Evolutionary conservation across 768 basidiomycete species (phyloP), one percentile per base, ranked within the genome.

Genomic region (Lactarius sp.): DNA sequence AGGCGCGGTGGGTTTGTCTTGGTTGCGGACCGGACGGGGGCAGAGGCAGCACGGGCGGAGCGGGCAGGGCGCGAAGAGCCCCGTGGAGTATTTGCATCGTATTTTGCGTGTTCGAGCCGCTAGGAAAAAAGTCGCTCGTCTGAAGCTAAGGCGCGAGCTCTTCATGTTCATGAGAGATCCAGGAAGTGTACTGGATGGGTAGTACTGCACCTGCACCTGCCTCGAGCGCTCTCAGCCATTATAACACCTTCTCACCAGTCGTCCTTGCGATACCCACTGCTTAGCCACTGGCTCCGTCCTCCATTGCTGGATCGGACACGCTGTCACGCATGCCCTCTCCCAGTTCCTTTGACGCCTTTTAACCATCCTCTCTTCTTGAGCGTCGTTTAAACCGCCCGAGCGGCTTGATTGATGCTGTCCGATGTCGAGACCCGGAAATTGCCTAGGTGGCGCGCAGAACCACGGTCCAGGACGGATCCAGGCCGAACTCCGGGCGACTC

Each of bases 1-100:
- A 56, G 16, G 7, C 56, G 62, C 44, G 52, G 52, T 1, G 64
- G 70, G 47, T 55, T 67, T 47, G n/a, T 56, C 27, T 37, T 71
- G 33, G 47, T 60, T 13, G 37, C 49, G 22, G 20, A 44, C 16
- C 22, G 22, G 34, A 37, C 47, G n/a, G 36, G 14, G 18, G 31
- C 42, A n/a, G 56, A 52, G 49, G 49, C 2, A 8, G 51, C 52
- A 3, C 37, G n/a, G 12, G 50, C 41, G 18, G 16, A 31, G 18
- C 49, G 52, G 55, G 20, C 20, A 44, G 37, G 2, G 16, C 6
- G 39, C 10, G 9, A 36, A 22, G 37, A 13, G 37, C 37, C 58
- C 10, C 37, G 49, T 41, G 58, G 58, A 39, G 49, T 51, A 16
- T 59, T 59, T 52, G 58, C 37, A 20, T 39, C 58, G 18, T 59